Base-by-base conservation (phyloP, 2,329 filamentous ascomycete genomes). In the Aspergillus glaucus region DNA sequence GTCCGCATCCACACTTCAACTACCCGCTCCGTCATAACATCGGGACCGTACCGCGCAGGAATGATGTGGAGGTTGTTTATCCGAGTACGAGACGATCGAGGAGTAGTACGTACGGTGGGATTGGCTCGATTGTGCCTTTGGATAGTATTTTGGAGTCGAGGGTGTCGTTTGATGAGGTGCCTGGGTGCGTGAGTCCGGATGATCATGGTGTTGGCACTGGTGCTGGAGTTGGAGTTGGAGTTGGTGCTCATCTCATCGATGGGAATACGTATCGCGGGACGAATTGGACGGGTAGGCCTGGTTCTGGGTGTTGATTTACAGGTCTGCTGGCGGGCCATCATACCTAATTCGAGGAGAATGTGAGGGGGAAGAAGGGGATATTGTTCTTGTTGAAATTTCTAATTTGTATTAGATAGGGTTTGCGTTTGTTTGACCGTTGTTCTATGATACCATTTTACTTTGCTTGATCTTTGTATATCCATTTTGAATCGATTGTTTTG, bases 41-140 rank as follows among this genome's bases (percentile, higher is more conserved):
- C 14, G 57, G 57, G 0, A 57, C 58, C 0, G 52, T 57, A 10
- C 50, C 57, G 2, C 65, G 62, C 26, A 55, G 64, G 41, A 62
- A 61, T n/a, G 66, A 67, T 19, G 55, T 63, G 10, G 62, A 66
- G 7, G 43, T 68, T 17, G 53, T 64, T n/a, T 69, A 68, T 46
- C 60, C 63, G 2, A 68, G 63, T 46, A 62, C 61, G 4, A 60
- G 67, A 5, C 61, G 66, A 2, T 51, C 65, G 5, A 62, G 67
- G 24, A 70, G 66, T 47, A 63, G 51, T 36, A 69, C 64, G 0
- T 62, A 60, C 21, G 62, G 62, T 0, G 61, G 59, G 1, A 44
- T 57, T 2, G 55, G 45, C 15, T 44, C 51, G 2, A 28, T 44
- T 24, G 51, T 50, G 17, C 59, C 49, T 32, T 49, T 68, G 6